These are phyloP conservation scores for Vicia faba DNA, from an alignment of 306 rosid genomes.

Conservation along the genomic window DNA sequence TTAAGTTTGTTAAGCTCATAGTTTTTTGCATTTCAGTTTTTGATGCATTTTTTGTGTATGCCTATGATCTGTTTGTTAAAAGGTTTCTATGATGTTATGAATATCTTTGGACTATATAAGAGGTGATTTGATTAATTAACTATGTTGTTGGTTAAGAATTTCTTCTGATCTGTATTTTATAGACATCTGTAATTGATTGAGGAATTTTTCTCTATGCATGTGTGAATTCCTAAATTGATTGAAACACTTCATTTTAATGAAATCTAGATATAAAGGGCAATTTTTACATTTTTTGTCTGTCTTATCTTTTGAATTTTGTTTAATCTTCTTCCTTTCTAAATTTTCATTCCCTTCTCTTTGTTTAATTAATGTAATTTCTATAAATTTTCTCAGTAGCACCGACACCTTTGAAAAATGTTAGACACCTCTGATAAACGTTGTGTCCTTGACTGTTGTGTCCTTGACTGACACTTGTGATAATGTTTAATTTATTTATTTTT, in stretches of 20 bases:
- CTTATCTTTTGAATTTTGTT: slow-evolving; percentile 22
- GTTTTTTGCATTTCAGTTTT: background rate
- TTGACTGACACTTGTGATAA: too few species aligned
- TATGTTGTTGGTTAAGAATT: slow-evolving; percentile 23
- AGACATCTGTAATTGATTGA: background rate
- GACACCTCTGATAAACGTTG: too few species aligned
- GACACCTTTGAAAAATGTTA: too few species aligned
- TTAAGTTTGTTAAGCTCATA: slow-evolving; percentile 6
- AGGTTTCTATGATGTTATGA: background rate
- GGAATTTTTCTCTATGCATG: slow-evolving; percentile 7
- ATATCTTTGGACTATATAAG: slow-evolving; percentile 4
- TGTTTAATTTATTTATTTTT: background rate
- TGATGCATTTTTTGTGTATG: slow-evolving; percentile 22
- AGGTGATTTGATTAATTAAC: slow-evolving; percentile 28
- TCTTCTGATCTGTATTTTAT: slow-evolving; percentile 1
- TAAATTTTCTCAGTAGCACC: background rate
- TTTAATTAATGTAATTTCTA: slow-evolving; percentile 26
- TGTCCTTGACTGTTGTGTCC: too few species aligned
- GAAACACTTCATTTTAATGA: background rate
- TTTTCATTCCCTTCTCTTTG: background rate
- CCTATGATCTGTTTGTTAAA: background rate
- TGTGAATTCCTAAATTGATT: slow-evolving; percentile 11
- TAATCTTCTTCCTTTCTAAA: slow-evolving; percentile 24
- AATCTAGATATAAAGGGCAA: too few species aligned
- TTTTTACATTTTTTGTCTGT: background rate